Evolutionary conservation across 805 yeast genomes (phyloP).

Genomic region (Candida succiphila): DNA sequence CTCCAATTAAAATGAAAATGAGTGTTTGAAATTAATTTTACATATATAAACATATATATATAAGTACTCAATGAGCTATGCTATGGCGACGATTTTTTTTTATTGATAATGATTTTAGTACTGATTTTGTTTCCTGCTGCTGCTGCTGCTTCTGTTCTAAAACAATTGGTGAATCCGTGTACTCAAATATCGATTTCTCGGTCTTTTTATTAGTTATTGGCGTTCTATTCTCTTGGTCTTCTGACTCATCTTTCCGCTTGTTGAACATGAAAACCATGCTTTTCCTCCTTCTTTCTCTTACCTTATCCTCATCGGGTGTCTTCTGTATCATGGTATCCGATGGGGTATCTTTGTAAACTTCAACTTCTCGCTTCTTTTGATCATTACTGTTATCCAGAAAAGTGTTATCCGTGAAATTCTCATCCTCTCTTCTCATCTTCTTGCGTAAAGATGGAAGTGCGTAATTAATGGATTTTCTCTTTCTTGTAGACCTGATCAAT

Average conservation of each 20-base stretch:
- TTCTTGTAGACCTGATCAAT: slow-evolving; percentile 19
- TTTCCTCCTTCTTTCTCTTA: neutral
- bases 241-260: too few relatives aligned
- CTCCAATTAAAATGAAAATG: slow-evolving; percentile 91
- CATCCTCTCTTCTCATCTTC: slow-evolving; percentile 61
- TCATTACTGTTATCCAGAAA: too few relatives aligned
- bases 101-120: too few relatives aligned
- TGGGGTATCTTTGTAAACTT: neutral
- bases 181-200: too few relatives aligned
- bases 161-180: too few relatives aligned
- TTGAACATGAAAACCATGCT: neutral
- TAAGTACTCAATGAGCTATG: neutral
- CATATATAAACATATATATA: neutral
- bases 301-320: neutral
- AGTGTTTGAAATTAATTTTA: slow-evolving; percentile 49
- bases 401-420: slow-evolving; percentile 45
- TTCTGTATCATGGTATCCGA: slow-evolving; percentile 32
- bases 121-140: neutral
- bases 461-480: slow-evolving; percentile 53
- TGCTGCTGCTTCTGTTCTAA: too few relatives aligned
- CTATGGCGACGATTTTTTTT: slow-evolving; percentile 1
- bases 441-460: slow-evolving; percentile 56
- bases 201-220: too few relatives aligned
- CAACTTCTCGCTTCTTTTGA: neutral
- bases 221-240: too few relatives aligned